phyloP scores from a whole-genome alignment of 2,329 filamentous ascomycete genomes.

The Periconia sp. region DNA sequence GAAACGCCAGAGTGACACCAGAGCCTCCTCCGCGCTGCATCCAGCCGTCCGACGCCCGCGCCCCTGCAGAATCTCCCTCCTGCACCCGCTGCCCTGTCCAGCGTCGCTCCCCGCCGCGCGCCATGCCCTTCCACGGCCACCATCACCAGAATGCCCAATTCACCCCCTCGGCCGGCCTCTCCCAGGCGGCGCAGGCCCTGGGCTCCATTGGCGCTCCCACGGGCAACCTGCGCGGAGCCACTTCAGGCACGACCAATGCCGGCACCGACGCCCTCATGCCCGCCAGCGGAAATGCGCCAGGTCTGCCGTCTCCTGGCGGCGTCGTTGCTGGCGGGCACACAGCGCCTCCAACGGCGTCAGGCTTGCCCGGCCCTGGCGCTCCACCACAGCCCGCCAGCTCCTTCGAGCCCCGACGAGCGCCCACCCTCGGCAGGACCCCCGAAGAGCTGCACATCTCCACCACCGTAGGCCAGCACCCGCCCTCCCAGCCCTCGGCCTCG shows the following conservation, averaged over 20 bases:
- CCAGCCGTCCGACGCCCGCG: too few relatives aligned
- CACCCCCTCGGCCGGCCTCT: slow-evolving; percentile 51
- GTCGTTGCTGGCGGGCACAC: slow-evolving; percentile 34
- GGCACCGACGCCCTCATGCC: slow-evolving; percentile 54
- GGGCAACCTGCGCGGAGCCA: slow-evolving; percentile 47
- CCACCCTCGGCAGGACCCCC: slow-evolving; percentile 55
- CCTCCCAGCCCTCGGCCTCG: slow-evolving; percentile 27
- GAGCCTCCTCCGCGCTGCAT: too few relatives aligned
- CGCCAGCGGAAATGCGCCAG: slow-evolving; percentile 40
- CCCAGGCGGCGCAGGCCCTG: slow-evolving; percentile 53
- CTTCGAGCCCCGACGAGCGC: slow-evolving; percentile 59
- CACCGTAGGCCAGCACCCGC: slow-evolving; percentile 45
- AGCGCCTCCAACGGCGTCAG: slow-evolving; percentile 32
- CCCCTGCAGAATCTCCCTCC: not conserved
- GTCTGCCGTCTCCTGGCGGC: slow-evolving; percentile 22
- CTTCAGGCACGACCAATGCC: slow-evolving; percentile 49
- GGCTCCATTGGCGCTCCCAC: slow-evolving; percentile 55
- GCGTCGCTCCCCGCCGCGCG: slow-evolving; percentile 14
- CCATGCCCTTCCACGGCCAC: slow-evolving; percentile 47
- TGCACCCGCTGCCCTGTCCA: not conserved
- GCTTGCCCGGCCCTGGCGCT: slow-evolving; percentile 28
- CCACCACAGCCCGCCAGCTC: slow-evolving; percentile 47
- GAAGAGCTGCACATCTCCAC: slow-evolving; percentile 63
- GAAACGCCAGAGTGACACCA: too few relatives aligned
- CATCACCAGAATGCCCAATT: slow-evolving; percentile 37